These are phyloP conservation scores for Ziziphus jujuba DNA, from an alignment of 306 rosid species.

Conservation along the genomic window DNA sequence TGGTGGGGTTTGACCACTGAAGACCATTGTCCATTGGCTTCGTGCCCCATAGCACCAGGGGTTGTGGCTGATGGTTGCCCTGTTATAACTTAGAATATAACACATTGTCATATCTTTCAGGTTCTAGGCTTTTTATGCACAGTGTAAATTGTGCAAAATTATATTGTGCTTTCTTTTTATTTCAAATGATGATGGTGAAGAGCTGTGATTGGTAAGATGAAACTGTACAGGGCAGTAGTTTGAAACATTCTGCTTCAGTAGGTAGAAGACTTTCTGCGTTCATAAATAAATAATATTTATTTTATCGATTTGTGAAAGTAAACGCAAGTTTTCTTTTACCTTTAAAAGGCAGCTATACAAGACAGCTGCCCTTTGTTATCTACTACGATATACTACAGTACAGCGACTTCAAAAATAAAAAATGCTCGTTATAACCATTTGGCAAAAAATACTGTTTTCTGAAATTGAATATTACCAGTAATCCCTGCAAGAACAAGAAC, in stretches of 20 bases:
- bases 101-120: not conserved
- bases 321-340: not conserved
- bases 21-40: constrained; percentile 63
- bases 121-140: not conserved
- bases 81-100: too few relatives aligned
- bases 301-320: not conserved
- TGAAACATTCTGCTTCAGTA: not conserved
- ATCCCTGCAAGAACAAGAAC: constrained; percentile 28
- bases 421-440: too few relatives aligned
- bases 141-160: not conserved
- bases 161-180: not conserved
- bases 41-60: constrained; percentile 65
- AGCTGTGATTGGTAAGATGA: not conserved
- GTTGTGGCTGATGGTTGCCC: constrained; percentile 50
- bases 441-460: too few relatives aligned
- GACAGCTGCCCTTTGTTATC: not conserved
- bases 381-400: not conserved
- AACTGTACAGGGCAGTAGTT: constrained; percentile 4
- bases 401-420: not conserved
- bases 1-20: constrained; percentile 62
- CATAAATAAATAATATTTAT: not conserved
- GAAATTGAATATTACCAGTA: constrained; percentile 32
- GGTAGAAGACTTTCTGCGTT: not conserved
- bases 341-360: not conserved
- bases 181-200: not conserved